Conservation (phyloP, 129 eudicot species). For the Artemisia tridentata region DNA sequence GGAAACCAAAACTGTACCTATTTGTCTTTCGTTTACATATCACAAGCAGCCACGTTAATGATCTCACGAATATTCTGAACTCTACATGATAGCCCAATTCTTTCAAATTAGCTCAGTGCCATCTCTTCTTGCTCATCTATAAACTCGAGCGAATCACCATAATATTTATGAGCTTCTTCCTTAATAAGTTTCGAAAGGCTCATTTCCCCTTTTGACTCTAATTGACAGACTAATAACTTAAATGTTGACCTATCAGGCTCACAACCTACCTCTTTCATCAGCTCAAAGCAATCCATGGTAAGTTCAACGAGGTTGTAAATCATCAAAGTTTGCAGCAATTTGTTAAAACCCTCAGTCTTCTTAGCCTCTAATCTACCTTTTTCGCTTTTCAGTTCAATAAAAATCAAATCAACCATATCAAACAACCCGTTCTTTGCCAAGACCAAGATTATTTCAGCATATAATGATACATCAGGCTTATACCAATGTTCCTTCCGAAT, state of each 20-base stretch:
- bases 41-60: too few species aligned
- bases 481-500: slow-evolving; percentile 76
- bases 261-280: slow-evolving; percentile 64
- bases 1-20: too few species aligned
- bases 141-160: slow-evolving; percentile 51
- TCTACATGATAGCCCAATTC: background rate
- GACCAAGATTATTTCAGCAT: slow-evolving; percentile 51
- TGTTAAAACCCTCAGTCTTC: slow-evolving; percentile 51
- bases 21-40: too few species aligned
- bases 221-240: slow-evolving; percentile 42
- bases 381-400: slow-evolving; percentile 46
- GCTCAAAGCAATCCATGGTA: slow-evolving; percentile 52
- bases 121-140: slow-evolving; percentile 44
- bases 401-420: slow-evolving; percentile 41
- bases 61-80: too few species aligned
- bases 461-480: slow-evolving; percentile 50
- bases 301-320: slow-evolving; percentile 40
- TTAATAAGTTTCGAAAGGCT: slow-evolving; percentile 33
- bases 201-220: slow-evolving; percentile 50
- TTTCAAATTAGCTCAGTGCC: slow-evolving; percentile 19
- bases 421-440: slow-evolving; percentile 53
- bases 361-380: slow-evolving; percentile 45
- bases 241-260: slow-evolving; percentile 64
- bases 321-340: slow-evolving; percentile 55
- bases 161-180: slow-evolving; percentile 49